These are phyloP conservation scores for Aspergillus ruber DNA, from an alignment of 2,329 filamentous ascomycete genomes.

Conservation along the genomic window DNA sequence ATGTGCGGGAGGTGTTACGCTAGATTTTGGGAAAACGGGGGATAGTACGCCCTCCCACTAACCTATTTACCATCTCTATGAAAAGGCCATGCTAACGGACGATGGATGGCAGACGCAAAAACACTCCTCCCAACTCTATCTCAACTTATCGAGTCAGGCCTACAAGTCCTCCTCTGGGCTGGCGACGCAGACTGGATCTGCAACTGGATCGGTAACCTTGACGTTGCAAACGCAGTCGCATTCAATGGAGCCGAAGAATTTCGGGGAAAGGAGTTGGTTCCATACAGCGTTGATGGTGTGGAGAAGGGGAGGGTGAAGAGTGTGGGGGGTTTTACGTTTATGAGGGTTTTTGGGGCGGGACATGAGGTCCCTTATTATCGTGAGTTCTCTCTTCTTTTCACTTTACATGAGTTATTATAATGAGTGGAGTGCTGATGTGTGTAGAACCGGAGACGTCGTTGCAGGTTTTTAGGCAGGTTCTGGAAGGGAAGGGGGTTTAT, in stretches of 20 bases:
- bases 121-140: constrained; percentile 42
- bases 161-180: constrained; percentile 49
- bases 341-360: constrained; percentile 45
- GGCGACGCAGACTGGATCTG: constrained; percentile 55
- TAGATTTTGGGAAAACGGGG: constrained; percentile 37
- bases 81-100: no score
- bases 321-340: constrained; percentile 44
- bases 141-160: constrained; percentile 42
- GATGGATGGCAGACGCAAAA: constrained; percentile 27
- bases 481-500: constrained; percentile 22
- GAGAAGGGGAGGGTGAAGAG: constrained; percentile 47
- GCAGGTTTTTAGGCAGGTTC: constrained; percentile 44
- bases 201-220: constrained; percentile 51
- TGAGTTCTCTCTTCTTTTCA: constrained; percentile 27
- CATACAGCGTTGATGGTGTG: constrained; percentile 46
- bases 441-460: constrained; percentile 37
- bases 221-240: constrained; percentile 41
- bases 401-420: constrained; percentile 12
- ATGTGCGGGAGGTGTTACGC: constrained; percentile 32
- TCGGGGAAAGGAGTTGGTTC: constrained; percentile 24
- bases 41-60: constrained; percentile 24
- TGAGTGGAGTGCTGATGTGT: constrained; percentile 4
- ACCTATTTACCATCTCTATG: background rate
- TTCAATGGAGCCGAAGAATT: constrained; percentile 41
- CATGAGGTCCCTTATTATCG: constrained; percentile 48